Percentiles rank a stretch among this genome's conserved stretches.
Evolutionary conservation across 2,329 filamentous ascomycete genomes (phyloP).

Genomic region (Aurifilum marmelostoma): DNA sequence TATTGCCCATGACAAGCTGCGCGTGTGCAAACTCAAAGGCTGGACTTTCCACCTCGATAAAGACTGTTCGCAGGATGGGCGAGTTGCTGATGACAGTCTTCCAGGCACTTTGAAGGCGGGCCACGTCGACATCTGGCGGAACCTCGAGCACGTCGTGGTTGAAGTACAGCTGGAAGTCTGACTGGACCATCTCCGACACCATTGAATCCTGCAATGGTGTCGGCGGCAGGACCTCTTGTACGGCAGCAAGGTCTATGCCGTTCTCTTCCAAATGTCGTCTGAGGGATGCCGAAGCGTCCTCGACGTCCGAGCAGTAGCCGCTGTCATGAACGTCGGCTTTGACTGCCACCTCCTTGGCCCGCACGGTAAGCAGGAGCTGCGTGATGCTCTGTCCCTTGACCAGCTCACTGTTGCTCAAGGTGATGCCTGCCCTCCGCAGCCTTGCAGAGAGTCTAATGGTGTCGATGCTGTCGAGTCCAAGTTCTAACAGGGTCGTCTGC

Average conservation of each 20-base stretch:
- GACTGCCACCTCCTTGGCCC: conserved; percentile 1
- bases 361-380: conserved; percentile 52
- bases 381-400: conserved; percentile 72
- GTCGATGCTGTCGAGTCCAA: conserved; percentile 92
- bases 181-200: conserved; percentile 78
- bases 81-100: conserved; percentile 58
- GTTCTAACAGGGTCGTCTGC: conserved; percentile 71
- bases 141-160: conserved; percentile 80
- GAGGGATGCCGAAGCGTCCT: conserved; percentile 40
- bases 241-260: conserved; percentile 41
- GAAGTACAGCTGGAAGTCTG: conserved; percentile 76
- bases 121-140: conserved; percentile 54
- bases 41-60: conserved; percentile 67
- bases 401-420: conserved; percentile 73
- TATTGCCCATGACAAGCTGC: conserved; percentile 48
- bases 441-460: conserved; percentile 80
- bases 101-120: conserved; percentile 65
- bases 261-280: conserved; percentile 41
- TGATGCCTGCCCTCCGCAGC: conserved; percentile 63
- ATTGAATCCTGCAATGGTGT: conserved; percentile 88
- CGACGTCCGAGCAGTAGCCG: conserved; percentile 29
- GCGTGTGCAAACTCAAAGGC: conserved; percentile 54
- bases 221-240: conserved; percentile 69
- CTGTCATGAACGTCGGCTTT: conserved; percentile 14
- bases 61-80: conserved; percentile 76